Evolutionary conservation across 2,329 filamentous ascomycete species (phyloP).

Genomic region (Fusarium sp.): DNA sequence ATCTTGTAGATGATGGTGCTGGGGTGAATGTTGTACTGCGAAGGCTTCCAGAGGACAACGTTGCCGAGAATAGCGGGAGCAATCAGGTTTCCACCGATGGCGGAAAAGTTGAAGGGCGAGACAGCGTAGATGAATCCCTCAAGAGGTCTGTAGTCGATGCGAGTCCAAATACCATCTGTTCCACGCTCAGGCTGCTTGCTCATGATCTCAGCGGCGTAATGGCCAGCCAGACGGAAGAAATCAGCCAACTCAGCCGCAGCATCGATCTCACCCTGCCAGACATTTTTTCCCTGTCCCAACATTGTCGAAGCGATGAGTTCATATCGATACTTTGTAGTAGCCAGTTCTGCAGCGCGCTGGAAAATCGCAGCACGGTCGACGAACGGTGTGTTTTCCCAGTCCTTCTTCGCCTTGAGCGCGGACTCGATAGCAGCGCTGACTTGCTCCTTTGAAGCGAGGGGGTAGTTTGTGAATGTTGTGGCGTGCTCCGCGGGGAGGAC

Average conservation of each 20-base stretch:
- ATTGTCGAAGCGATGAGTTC: constrained; percentile 96
- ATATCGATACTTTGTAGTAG: constrained; percentile 92
- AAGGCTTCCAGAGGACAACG: constrained; percentile 96
- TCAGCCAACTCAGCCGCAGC: constrained; percentile 90
- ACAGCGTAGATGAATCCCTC: constrained; percentile 96
- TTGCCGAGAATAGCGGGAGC: constrained; percentile 90
- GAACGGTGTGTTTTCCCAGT: constrained; percentile 88
- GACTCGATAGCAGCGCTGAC: constrained; percentile 74
- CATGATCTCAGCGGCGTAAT: constrained; percentile 73
- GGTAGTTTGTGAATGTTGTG: constrained; percentile 49
- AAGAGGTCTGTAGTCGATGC: constrained; percentile 87
- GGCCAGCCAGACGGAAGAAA: constrained; percentile 92
- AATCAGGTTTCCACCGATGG: constrained; percentile 87
- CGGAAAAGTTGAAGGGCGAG: constrained; percentile 96
- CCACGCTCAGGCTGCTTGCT: constrained; percentile 48
- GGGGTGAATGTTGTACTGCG: constrained; percentile 82
- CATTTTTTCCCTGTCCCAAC: constrained; percentile 96
- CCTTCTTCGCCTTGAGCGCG: constrained; percentile 81
- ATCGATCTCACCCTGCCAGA: constrained; percentile 98
- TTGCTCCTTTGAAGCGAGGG: constrained; percentile 45
- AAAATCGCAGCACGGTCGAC: constrained; percentile 92
- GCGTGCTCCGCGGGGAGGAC: constrained; percentile 49
- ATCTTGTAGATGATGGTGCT: constrained; percentile 93
- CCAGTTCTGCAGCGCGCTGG: constrained; percentile 91
- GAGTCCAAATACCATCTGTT: constrained; percentile 57